Evolutionary conservation across 139 green algal genomes (phyloP).

Genomic region (Microglena sp.): DNA sequence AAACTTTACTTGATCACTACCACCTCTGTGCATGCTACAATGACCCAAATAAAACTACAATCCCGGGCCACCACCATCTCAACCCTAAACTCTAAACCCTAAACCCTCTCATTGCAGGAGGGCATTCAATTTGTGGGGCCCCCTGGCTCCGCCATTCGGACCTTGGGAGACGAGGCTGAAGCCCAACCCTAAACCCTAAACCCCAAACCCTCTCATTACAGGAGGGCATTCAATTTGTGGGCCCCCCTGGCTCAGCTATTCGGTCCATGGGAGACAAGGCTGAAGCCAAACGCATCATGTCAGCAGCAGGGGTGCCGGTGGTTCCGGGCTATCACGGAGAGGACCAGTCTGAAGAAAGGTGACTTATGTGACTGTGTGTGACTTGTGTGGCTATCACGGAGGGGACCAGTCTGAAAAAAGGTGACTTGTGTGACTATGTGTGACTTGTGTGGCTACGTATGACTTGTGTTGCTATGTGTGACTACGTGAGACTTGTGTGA

Average conservation of each 20-base stretch:
- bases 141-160: slow-evolving; percentile 45
- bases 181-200: too few relatives aligned
- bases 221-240: slow-evolving; percentile 59
- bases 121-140: slow-evolving; percentile 68
- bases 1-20: too few relatives aligned
- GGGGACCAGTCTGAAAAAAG: slow-evolving; percentile 44
- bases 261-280: slow-evolving; percentile 61
- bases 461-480: too few relatives aligned
- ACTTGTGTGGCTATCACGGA: slow-evolving; percentile 79
- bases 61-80: too few relatives aligned
- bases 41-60: too few relatives aligned
- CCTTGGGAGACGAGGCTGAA: slow-evolving; percentile 62
- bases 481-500: not conserved
- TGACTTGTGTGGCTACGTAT: slow-evolving; percentile 69
- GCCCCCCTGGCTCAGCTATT: slow-evolving; percentile 57
- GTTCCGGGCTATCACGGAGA: slow-evolving; percentile 76
- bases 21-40: too few relatives aligned
- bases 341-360: slow-evolving; percentile 45
- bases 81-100: too few relatives aligned
- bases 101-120: not conserved
- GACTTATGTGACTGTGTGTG: too few relatives aligned
- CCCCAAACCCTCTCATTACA: not conserved
- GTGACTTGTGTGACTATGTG: too few relatives aligned
- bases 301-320: slow-evolving; percentile 63
- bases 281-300: slow-evolving; percentile 66